Base-by-base conservation (phyloP, 208 protist species). In the Leishmania martiniquensis region DNA sequence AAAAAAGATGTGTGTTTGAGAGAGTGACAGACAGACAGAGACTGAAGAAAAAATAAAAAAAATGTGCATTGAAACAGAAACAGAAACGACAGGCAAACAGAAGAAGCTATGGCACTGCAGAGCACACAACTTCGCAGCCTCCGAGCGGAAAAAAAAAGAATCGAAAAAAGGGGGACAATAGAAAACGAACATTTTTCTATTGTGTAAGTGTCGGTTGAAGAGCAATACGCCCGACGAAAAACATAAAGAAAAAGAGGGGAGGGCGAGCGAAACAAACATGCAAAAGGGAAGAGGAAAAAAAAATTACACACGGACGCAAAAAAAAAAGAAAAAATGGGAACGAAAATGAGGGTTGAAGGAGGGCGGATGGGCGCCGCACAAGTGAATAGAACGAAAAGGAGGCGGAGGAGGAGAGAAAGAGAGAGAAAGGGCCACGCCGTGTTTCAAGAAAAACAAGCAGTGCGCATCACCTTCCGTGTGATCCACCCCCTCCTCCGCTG, bases 241-340 rank as follows among this genome's bases (percentile, higher is more conserved):
- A 7, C 4, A 29, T 20, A 39, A 29, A 67, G 3, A 22, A 44
- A 47, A 54, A 20, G 17, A 54, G 17, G 15, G 17, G 49, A 54
- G 22, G 49, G 10, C 49, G 17, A 54, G 57, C 34, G 42, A 29
- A 62, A 12, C 71, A 7, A 62, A 52, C 60, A 78, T 9, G 6
- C n/a, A 60, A 29, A 34, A 77, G 9, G 52, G 37, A 34, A 72
- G n/a, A n/a, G n/a, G 57, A 52, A 55, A 29, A 62, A 12, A 76
- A 7, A 62, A 52, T 63, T 7, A 47, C n/a, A 49, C 22, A 70
- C 39, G 12, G 3, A 78, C 20, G 6, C n/a, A 60, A 29, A 34
- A 77, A 22, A 65, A 55, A 34, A 72, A 52, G 32, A 37, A 72
- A 66, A 32, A 76, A 63, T 39, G 47, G 66, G 32, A 76, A 65